Evolutionary conservation across 805 yeast species (phyloP), one percentile per base, ranked within the genome.

Genomic region (Myxozyma kluyveri): DNA sequence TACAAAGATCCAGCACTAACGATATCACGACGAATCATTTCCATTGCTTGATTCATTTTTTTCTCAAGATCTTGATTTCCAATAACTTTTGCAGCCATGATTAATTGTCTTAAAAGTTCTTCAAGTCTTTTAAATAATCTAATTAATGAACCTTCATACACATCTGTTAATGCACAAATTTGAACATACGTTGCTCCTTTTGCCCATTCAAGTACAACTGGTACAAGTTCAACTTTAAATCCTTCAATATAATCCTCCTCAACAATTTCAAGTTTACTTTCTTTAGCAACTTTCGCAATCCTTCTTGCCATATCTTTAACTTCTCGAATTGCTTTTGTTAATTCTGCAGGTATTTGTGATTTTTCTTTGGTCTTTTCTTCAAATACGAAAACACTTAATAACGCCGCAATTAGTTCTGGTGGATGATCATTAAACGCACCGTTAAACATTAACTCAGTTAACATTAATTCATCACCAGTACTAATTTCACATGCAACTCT

Each of bases 131-230:
- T 85, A 74, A 93, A 93, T 82, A 88, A 86, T 67, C 99, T 82
- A 60, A 93, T 91, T 65, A 93, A 77, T 21, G 95, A 85, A 38
- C 99, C 99, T 73, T 93, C 99, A 62, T 91, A 93, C 40, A 93
- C 98, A 66, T 93, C 99, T 0, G 99, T 93, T 96, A 93, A 89
- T 69, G 91, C 91, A 73, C 98, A 91, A 57, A 93, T 91, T 67
- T 91, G 96, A 0, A 97, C 91, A 69, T 93, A 93, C 0, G 93
- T 75, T 4, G 96, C 96, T 18, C 98, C 98, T 66, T 85, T 84
- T 69, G 96, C 88, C 99, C 99, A 93, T 43, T 91, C 86, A 69
- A 74, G 88, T 1, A 93, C 96, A 46, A 93, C 97, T 67, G 90
- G 98, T 98, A 93, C 91, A 56, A 93, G 76, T 66, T 93, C 96